Evolutionary conservation across 140 eudicot genomes (phyloP).

Genomic region (Senecio squalidus): DNA sequence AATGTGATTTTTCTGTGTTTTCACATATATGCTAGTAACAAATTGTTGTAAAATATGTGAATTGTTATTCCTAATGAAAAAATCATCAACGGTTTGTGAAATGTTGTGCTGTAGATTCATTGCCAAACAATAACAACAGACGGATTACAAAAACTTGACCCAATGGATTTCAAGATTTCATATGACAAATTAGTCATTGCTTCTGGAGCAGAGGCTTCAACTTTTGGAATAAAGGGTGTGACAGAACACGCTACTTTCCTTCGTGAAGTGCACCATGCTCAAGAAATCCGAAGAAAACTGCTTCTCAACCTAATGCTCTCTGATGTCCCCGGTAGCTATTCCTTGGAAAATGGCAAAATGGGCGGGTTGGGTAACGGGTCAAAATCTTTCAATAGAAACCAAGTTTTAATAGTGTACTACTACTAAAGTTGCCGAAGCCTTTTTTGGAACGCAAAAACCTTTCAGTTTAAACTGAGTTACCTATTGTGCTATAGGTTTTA

Average conservation of each 20-base stretch:
- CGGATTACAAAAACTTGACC: slow-evolving; percentile 48
- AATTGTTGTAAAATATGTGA: too few relatives aligned
- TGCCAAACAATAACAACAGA: slow-evolving; percentile 77
- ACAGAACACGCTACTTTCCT: slow-evolving; percentile 82
- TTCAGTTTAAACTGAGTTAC: too few relatives aligned
- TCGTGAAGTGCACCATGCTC: slow-evolving; percentile 97
- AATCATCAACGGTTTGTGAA: neutral
- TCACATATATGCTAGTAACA: too few relatives aligned
- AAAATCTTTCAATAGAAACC: too few relatives aligned
- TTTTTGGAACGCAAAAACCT: too few relatives aligned
- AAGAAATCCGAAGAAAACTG: slow-evolving; percentile 81
- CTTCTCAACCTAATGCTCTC: slow-evolving; percentile 89
- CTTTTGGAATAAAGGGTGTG: slow-evolving; percentile 92
- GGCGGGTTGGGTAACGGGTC: too few relatives aligned
- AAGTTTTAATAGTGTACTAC: too few relatives aligned
- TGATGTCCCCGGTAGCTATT: slow-evolving; percentile 73
- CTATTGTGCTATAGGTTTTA: too few relatives aligned
- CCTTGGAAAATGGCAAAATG: too few relatives aligned
- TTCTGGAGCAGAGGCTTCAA: slow-evolving; percentile 87
- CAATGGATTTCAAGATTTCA: slow-evolving; percentile 78
- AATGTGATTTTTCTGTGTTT: too few relatives aligned
- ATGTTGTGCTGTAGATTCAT: slow-evolving; percentile 45
- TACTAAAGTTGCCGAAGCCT: too few relatives aligned
- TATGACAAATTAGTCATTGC: slow-evolving; percentile 92
- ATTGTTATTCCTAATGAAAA: neutral